A percentile compares a stretch with the other conserved stretches of the same genome.
Conservation (phyloP, 129 eudicot genomes). For the Pittosporum tobira region DNA sequence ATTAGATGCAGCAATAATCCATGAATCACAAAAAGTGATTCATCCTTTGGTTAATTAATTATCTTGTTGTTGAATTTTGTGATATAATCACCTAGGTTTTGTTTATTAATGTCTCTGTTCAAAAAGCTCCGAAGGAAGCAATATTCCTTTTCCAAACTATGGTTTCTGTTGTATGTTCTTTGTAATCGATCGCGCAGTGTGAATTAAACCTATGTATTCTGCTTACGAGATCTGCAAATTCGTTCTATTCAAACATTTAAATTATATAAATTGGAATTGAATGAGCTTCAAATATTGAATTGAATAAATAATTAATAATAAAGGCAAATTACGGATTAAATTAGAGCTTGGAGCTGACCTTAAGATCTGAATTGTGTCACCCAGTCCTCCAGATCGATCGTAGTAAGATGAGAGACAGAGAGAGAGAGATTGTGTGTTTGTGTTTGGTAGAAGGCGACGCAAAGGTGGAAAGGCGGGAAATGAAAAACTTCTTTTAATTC, state of each 20-base stretch:
- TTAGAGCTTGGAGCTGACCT: background rate
- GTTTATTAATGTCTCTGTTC: background rate
- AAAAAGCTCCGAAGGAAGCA: slow-evolving; percentile 1
- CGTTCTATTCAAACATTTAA: too few species aligned
- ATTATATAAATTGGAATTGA: background rate
- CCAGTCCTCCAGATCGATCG: background rate
- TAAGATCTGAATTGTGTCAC: background rate
- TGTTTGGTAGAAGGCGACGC: too few species aligned
- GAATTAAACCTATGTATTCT: background rate
- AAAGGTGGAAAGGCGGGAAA: slow-evolving; percentile 8
- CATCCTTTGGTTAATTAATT: background rate
- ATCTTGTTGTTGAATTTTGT: background rate
- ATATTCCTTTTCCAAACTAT: background rate
- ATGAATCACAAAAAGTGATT: slow-evolving; percentile 1
- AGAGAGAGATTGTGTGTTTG: background rate
- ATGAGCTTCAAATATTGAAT: background rate
- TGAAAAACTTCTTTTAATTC: background rate
- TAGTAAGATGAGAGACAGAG: background rate
- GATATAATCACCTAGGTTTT: background rate
- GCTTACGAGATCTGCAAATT: background rate
- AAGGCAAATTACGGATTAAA: background rate
- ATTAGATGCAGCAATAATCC: background rate
- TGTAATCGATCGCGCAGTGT: background rate
- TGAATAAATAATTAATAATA: background rate
- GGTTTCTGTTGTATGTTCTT: background rate